Conservation (phyloP, 139 green algal genomes). For the Zygnema cylindricum region DNA sequence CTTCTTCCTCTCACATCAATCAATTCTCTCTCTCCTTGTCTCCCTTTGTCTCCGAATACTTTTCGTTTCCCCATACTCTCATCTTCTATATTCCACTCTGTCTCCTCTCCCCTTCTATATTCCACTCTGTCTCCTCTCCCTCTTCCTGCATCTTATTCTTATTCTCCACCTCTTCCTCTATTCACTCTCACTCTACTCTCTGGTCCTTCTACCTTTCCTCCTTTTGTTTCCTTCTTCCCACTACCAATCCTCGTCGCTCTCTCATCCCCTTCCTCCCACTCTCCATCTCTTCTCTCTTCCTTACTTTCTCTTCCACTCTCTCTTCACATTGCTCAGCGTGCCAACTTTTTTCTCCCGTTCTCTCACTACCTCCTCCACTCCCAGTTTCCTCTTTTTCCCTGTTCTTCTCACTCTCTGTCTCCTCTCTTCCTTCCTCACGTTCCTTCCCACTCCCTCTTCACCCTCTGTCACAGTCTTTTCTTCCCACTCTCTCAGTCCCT, state of each 20-base stretch:
- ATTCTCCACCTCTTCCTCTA: background rate
- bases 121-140: background rate
- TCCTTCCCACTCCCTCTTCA: background rate
- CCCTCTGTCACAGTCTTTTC: background rate
- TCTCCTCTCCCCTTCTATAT: background rate
- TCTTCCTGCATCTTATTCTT: background rate
- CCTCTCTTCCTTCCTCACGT: background rate
- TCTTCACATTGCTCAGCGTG: too few relatives aligned
- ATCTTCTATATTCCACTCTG: background rate
- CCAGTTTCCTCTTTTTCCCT: background rate
- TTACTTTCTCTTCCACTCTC: background rate
- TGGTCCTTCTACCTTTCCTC: background rate
- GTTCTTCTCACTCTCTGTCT: background rate
- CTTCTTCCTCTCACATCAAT: background rate
- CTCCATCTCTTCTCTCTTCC: background rate
- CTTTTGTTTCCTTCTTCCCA: background rate
- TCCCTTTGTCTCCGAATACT: background rate
- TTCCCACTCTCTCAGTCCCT: background rate
- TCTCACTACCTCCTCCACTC: background rate
- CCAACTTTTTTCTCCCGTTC: background rate
- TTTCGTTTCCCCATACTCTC: background rate
- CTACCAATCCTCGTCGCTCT: background rate
- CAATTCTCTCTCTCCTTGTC: background rate
- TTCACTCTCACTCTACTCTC: background rate
- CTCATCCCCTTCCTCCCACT: background rate